Evolutionary conservation across 2,329 filamentous ascomycete genomes (phyloP).

Genomic region (Graphium sp.): DNA sequence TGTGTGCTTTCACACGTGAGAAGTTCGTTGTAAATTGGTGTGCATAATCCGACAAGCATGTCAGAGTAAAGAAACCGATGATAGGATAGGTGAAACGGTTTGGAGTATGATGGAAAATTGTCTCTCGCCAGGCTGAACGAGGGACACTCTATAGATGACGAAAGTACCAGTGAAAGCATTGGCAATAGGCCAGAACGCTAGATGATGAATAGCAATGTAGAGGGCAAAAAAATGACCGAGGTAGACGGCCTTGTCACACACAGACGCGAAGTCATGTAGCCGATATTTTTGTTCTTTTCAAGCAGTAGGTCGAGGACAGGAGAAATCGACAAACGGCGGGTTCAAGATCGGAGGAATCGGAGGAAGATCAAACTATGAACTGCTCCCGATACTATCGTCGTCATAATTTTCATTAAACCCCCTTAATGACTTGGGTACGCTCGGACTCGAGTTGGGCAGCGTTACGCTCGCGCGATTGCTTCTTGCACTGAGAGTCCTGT

Average conservation of each 20-base stretch:
- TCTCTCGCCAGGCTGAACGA: too few relatives aligned
- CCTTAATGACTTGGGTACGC: constrained; percentile 85
- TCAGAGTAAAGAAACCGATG: too few relatives aligned
- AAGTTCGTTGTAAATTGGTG: not conserved
- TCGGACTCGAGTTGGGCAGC: constrained; percentile 83
- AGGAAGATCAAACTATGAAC: not conserved
- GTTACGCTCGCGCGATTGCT: constrained; percentile 89
- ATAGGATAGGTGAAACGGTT: too few relatives aligned
- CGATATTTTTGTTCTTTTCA: too few relatives aligned
- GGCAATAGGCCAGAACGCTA: not conserved
- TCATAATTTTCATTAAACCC: constrained; percentile 39
- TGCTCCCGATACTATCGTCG: constrained; percentile 3
- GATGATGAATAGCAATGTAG: not conserved
- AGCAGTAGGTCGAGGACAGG: too few relatives aligned
- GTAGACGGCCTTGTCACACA: not conserved
- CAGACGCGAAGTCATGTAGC: not conserved
- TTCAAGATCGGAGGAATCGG: too few relatives aligned
- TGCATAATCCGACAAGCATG: too few relatives aligned
- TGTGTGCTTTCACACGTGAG: not conserved
- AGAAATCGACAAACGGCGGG: too few relatives aligned
- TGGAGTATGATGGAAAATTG: too few relatives aligned
- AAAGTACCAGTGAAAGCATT: too few relatives aligned
- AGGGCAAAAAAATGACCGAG: not conserved
- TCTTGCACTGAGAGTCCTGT: constrained; percentile 56
- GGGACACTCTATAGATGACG: too few relatives aligned